Percentiles rank a stretch among this genome's conserved stretches.
These are phyloP conservation scores for Ocimum tenuiflorum DNA, from an alignment of 257 asterid species.

Conservation along the genomic window DNA sequence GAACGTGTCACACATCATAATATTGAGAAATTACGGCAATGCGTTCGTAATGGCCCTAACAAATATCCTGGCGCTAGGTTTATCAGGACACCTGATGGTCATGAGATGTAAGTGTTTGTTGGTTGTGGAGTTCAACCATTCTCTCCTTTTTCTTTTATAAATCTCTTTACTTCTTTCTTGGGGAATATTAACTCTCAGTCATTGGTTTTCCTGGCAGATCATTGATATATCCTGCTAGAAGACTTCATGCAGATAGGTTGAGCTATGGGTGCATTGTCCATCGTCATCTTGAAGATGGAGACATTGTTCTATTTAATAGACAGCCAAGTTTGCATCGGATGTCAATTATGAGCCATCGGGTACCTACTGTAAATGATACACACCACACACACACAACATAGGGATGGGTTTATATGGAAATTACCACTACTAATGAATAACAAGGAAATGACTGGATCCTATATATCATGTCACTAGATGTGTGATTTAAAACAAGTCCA, in stretches of 20 bases:
- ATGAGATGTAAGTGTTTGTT: slow-evolving; percentile 56
- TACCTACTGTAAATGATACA: slow-evolving; percentile 24
- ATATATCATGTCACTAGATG: too few relatives aligned
- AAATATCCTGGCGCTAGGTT: slow-evolving; percentile 94
- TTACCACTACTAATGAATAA: too few relatives aligned
- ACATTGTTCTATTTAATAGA: slow-evolving; percentile 70
- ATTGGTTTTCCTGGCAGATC: slow-evolving; percentile 41
- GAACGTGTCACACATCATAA: slow-evolving; percentile 92
- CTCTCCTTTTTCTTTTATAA: not conserved
- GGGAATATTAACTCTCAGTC: not conserved
- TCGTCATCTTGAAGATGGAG: slow-evolving; percentile 96
- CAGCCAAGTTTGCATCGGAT: slow-evolving; percentile 97
- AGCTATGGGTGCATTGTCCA: slow-evolving; percentile 68
- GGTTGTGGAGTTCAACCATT: not conserved
- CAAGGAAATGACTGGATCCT: too few relatives aligned
- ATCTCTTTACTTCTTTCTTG: not conserved
- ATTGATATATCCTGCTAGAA: slow-evolving; percentile 44
- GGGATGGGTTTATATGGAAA: too few relatives aligned
- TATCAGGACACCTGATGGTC: slow-evolving; percentile 61
- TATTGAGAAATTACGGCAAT: slow-evolving; percentile 82
- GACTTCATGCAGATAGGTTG: slow-evolving; percentile 72
- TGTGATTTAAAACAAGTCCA: too few relatives aligned
- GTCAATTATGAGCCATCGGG: slow-evolving; percentile 97
- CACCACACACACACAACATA: too few relatives aligned
- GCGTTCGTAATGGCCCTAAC: slow-evolving; percentile 86